Evolutionary conservation across 345 rosid genomes (phyloP), one percentile per base, ranked within the genome.

Genomic region (Brassica rapa): DNA sequence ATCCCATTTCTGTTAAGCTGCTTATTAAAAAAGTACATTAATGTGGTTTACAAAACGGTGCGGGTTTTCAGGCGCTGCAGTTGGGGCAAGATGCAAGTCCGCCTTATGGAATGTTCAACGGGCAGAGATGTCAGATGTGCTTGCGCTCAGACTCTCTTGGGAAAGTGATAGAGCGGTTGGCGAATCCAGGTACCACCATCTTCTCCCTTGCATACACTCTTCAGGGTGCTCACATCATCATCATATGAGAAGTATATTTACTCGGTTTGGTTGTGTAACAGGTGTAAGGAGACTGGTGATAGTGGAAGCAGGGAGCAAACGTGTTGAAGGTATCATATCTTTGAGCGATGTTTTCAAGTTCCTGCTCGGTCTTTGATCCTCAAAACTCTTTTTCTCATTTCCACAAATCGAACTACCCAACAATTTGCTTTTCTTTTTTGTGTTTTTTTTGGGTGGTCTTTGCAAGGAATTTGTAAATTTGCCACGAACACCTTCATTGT

Each of bases 91-190:
- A 92, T 83, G 86, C 91, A 41, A 81, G 76, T 79, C 83, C 88
- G 30, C 83, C 90, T 8, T 68, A 78, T 66, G 86, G 82, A 51
- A 73, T 82, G 7, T 80, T 76, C 82, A 89, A 81, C 33, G 89
- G 89, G 61, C 92, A 84, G 81, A 87, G 96, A 84, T 90, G 92
- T 80, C 96, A 92, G 75, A 92, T 92, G 96, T 92, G 97, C 74
- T 86, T 92, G 82, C 84, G 92, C 51, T 82, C 90, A 0, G 97
- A 92, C 80, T 78, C 96, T 72, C 83, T 92, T 21, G 87, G 80
- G 78, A 89, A 89, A 87, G 92, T 92, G 78, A 90, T 92, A 91
- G 96, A 92, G 85, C 91, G 89, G 60, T 75, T 92, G 78, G 87
- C 93, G 35, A 88, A 73, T 79, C 89, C 94, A 8, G 96, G 97